A percentile compares a stretch with the other conserved stretches of the same genome.
phyloP scores from a whole-genome alignment of 768 basidiomycete genomes.

The Termitomyces sp. region DNA sequence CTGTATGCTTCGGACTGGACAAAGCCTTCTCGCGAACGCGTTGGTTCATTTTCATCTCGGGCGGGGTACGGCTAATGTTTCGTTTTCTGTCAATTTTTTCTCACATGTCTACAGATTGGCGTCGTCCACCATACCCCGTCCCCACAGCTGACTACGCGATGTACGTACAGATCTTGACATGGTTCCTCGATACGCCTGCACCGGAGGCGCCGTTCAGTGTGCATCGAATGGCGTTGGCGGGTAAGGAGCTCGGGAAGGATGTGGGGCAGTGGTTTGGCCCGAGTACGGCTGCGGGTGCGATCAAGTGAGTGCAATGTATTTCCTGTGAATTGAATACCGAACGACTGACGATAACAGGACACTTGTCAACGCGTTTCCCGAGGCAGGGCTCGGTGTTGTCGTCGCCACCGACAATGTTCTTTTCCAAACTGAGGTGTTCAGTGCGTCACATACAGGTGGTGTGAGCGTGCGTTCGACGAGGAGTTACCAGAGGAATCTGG shows the following conservation, averaged over 20 bases:
- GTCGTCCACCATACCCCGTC: conserved; percentile 62
- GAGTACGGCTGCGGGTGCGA: conserved; percentile 94
- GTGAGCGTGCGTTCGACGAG: conserved; percentile 23
- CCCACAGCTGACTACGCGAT: conserved; percentile 68
- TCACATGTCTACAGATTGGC: conserved; percentile 59
- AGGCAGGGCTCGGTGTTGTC: conserved; percentile 76
- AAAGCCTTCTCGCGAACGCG: conserved; percentile 78
- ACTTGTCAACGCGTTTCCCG: conserved; percentile 75
- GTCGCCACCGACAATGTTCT: conserved; percentile 81
- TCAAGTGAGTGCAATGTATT: conserved; percentile 40
- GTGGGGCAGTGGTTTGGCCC: conserved; percentile 99
- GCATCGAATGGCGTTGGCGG: conserved; percentile 93
- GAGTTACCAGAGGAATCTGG: conserved; percentile 18
- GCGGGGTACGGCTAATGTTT: conserved; percentile 12
- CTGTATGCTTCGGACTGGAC: conserved; percentile 88
- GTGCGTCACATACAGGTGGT: conserved; percentile 54
- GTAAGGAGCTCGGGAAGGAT: conserved; percentile 92
- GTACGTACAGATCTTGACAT: conserved; percentile 88
- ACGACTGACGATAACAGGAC: conserved; percentile 30
- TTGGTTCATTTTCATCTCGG: conserved; percentile 74
- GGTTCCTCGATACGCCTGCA: conserved; percentile 92
- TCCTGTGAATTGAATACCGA: too few species aligned
- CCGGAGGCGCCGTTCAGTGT: conserved; percentile 89
- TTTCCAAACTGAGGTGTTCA: conserved; percentile 83
- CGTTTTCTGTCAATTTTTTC: background rate